Conservation (phyloP, 2,329 filamentous ascomycete genomes). For the Calonectria hawksworthii region DNA sequence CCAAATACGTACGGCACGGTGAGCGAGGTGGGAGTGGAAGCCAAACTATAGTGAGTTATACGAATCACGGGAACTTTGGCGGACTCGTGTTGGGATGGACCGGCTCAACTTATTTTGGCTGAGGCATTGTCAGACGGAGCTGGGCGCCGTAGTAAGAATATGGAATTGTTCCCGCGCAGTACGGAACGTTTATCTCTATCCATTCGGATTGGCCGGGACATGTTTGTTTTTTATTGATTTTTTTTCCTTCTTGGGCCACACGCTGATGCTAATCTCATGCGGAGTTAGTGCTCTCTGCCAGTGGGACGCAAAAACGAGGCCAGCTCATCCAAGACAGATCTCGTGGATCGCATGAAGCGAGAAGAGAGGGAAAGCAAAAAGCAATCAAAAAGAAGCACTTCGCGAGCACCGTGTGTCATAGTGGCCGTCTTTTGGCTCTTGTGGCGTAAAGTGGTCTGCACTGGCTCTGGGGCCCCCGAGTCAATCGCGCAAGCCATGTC, state of each 20-base stretch:
- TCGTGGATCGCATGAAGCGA: conserved; percentile 34
- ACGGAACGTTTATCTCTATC: conserved; percentile 38
- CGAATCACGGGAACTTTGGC: conserved; percentile 9
- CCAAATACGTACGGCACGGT: conserved; percentile 22
- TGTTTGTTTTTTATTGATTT: conserved; percentile 19
- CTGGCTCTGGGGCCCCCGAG: conserved; percentile 33
- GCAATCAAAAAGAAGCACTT: conserved; percentile 30
- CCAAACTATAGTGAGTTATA: conserved; percentile 2
- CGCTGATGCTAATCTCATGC: not conserved
- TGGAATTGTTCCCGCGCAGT: conserved; percentile 14
- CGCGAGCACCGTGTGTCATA: not conserved
- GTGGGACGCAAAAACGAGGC: conserved; percentile 25
- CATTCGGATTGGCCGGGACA: conserved; percentile 19
- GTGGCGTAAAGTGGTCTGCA: conserved; percentile 36
- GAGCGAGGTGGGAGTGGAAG: not conserved
- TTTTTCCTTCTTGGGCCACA: not conserved
- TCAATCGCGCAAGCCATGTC: conserved; percentile 44
- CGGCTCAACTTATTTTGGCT: conserved; percentile 12
- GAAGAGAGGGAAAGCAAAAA: conserved; percentile 25
- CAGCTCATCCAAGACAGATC: conserved; percentile 39
- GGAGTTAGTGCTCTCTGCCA: not conserved
- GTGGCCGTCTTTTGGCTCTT: conserved; percentile 15
- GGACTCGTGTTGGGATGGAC: conserved; percentile 11
- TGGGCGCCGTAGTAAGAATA: not conserved
- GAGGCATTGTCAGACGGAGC: conserved; percentile 3